Conservation (phyloP, 1,139 yeast species). For the Taphrina deformans region DNA sequence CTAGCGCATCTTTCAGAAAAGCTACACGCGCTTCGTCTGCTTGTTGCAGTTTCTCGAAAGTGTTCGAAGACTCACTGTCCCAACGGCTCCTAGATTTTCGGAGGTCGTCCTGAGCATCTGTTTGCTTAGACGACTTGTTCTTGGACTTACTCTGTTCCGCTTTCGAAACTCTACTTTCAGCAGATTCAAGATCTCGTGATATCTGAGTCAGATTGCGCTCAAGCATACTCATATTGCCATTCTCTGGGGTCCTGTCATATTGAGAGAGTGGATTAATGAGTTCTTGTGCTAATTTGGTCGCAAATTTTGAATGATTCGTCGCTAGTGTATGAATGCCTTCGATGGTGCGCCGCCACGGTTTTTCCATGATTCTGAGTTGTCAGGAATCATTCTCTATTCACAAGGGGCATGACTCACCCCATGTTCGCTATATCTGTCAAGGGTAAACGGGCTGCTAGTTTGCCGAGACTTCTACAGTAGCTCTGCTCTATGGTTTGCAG, state of each 20-base stretch:
- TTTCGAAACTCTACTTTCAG: slow-evolving; percentile 13
- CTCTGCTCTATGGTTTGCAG: slow-evolving; percentile 22
- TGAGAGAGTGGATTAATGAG: slow-evolving; percentile 15
- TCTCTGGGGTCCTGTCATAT: slow-evolving; percentile 25
- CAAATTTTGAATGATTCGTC: slow-evolving; percentile 23
- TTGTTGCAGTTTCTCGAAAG: slow-evolving; percentile 72
- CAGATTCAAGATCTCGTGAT: slow-evolving; percentile 16
- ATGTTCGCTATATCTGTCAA: slow-evolving; percentile 1
- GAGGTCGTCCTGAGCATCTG: slow-evolving; percentile 24
- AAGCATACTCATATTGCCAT: slow-evolving; percentile 22
- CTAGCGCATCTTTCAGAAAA: slow-evolving; percentile 65
- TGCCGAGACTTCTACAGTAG: slow-evolving; percentile 24
- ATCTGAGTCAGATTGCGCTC: slow-evolving; percentile 23
- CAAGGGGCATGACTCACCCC: slow-evolving; percentile 11
- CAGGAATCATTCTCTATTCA: neutral
- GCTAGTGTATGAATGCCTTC: slow-evolving; percentile 7
- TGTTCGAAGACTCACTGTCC: slow-evolving; percentile 76
- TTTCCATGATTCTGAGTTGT: slow-evolving; percentile 17
- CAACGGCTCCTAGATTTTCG: slow-evolving; percentile 49
- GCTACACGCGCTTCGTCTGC: slow-evolving; percentile 69
- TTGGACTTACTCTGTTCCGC: slow-evolving; percentile 27
- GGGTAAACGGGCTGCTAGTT: slow-evolving; percentile 22
- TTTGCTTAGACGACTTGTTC: slow-evolving; percentile 20
- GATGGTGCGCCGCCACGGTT: slow-evolving; percentile 24
- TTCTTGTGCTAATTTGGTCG: slow-evolving; percentile 22